A percentile compares a stretch with the other conserved stretches of the same genome.
These are phyloP conservation scores for Serendipita indica DNA, from an alignment of 768 basidiomycete genomes.

Conservation along the genomic window DNA sequence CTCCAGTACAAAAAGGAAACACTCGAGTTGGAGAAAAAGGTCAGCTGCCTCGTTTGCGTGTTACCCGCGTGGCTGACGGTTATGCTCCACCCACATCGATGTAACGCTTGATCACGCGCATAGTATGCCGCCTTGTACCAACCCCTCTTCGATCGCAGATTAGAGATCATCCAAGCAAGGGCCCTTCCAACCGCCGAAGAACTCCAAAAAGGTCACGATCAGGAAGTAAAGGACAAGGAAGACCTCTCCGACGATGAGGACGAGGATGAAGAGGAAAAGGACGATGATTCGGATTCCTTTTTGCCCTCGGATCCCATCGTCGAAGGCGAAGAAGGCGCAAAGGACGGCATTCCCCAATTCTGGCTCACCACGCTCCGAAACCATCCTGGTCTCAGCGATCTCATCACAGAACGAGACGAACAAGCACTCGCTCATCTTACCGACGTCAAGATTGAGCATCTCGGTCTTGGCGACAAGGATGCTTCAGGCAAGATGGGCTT, in stretches of 20 bases:
- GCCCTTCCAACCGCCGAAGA: constrained; percentile 64
- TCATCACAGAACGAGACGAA: constrained; percentile 88
- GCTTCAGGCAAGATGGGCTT: constrained; percentile 79
- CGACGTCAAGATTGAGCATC: constrained; percentile 71
- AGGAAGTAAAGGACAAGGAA: constrained; percentile 56
- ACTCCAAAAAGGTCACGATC: constrained; percentile 62
- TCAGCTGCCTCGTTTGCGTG: constrained; percentile 23
- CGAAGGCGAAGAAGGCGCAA: constrained; percentile 20
- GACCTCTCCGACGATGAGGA: constrained; percentile 20
- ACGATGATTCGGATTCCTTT: constrained; percentile 34
- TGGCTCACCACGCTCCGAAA: constrained; percentile 95
- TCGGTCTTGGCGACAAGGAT: constrained; percentile 34
- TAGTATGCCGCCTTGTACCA: constrained; percentile 30
- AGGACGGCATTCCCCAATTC: constrained; percentile 72
- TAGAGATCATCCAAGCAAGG: constrained; percentile 67
- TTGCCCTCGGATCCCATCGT: constrained; percentile 20
- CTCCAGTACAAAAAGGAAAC: constrained; percentile 92
- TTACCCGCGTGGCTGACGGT: neutral
- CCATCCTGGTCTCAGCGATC: constrained; percentile 68
- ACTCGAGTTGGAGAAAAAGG: constrained; percentile 91
- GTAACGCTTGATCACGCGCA: neutral
- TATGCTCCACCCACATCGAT: neutral
- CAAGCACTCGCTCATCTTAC: constrained; percentile 67
- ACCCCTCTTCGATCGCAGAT: constrained; percentile 78
- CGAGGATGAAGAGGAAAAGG: constrained; percentile 31